These are phyloP conservation scores for Helotiales sp. DNA, from an alignment of 2,329 filamentous ascomycete genomes.

Conservation along the genomic window DNA sequence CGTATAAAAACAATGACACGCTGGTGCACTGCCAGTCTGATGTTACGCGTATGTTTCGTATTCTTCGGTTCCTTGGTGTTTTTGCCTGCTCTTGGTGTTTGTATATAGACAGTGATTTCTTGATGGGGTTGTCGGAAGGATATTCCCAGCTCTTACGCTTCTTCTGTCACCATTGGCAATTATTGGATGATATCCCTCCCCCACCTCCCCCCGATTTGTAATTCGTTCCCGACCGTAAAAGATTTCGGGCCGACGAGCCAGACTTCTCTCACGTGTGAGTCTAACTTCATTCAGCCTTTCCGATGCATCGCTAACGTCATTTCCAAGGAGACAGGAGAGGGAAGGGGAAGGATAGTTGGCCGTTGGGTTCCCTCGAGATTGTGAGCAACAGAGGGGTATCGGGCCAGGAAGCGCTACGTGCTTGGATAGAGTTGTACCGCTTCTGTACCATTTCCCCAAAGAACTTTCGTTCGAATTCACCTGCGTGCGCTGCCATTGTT, in stretches of 20 bases:
- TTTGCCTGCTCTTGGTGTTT: no score
- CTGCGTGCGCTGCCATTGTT: no score
- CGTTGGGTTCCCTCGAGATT: no score
- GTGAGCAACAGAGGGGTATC: no score
- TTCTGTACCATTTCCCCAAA: no score
- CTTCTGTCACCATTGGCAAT: neutral
- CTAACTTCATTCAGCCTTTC: no score
- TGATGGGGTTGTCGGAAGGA: neutral
- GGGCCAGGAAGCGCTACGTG: conserved; percentile 1
- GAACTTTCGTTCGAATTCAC: neutral
- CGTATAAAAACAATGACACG: no score
- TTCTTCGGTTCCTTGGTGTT: no score
- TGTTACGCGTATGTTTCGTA: neutral
- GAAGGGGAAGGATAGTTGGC: no score
- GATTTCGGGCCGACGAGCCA: neutral
- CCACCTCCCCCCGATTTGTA: no score
- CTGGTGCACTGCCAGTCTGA: neutral
- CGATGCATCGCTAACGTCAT: neutral
- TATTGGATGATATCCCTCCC: neutral
- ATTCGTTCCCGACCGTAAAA: no score
- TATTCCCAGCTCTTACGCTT: neutral
- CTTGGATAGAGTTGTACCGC: neutral
- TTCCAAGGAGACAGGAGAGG: no score
- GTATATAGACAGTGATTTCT: neutral
- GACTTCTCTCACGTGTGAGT: neutral